These are phyloP conservation scores for Nitzschia palea DNA, from an alignment of 108 stramenopile genomes.

Conservation along the genomic window DNA sequence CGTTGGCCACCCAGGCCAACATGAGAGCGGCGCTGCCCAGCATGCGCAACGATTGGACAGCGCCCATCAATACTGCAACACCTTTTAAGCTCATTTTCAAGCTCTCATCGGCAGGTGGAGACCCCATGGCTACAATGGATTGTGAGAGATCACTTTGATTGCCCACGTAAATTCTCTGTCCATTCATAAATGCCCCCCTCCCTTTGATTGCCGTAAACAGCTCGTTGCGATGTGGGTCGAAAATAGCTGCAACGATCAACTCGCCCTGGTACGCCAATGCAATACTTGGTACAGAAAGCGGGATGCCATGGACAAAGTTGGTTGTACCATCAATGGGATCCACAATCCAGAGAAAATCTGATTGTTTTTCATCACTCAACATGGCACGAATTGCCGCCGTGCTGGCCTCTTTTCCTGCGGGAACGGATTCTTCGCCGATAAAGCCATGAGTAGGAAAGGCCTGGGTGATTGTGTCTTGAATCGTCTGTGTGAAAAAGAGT, in stretches of 20 bases:
- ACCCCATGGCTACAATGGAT: constrained; percentile 66
- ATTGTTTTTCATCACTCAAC: constrained; percentile 14
- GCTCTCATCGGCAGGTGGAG: constrained; percentile 64
- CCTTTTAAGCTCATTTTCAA: constrained; percentile 70
- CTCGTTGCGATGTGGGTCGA: constrained; percentile 74
- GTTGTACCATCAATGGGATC: constrained; percentile 83
- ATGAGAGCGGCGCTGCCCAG: constrained; percentile 77
- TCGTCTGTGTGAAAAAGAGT: constrained; percentile 19
- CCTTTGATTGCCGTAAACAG: constrained; percentile 72
- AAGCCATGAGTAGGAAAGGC: constrained; percentile 66
- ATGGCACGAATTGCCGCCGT: constrained; percentile 44
- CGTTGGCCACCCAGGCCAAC: constrained; percentile 85
- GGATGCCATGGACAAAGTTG: constrained; percentile 80
- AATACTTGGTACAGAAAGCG: constrained; percentile 60
- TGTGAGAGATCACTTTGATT: constrained; percentile 25
- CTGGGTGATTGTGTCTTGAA: constrained; percentile 45
- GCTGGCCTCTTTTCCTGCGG: constrained; percentile 47
- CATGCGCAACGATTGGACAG: constrained; percentile 79
- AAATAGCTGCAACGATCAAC: constrained; percentile 71
- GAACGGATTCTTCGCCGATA: constrained; percentile 75
- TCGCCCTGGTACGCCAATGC: constrained; percentile 48
- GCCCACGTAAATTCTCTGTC: constrained; percentile 46
- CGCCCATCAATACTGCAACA: constrained; percentile 63
- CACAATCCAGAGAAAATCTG: constrained; percentile 59
- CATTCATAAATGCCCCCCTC: constrained; percentile 69